phyloP scores from a whole-genome alignment of 2,329 filamentous ascomycete genomes.

The Fusarium sp. region DNA sequence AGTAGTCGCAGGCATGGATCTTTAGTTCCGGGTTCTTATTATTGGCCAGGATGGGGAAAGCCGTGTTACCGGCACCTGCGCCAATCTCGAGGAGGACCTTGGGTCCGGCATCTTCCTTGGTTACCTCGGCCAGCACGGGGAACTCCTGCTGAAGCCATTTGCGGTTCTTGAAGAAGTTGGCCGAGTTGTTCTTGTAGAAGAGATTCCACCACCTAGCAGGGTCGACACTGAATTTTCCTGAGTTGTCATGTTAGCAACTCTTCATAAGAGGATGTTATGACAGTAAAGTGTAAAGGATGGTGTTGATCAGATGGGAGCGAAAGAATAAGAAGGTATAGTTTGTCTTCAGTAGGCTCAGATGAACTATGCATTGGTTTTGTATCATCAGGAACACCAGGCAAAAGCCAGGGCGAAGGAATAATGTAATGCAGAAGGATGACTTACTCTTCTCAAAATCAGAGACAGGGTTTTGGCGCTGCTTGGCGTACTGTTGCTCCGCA shows the following conservation, averaged over 20 bases:
- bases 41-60: slow-evolving; percentile 87
- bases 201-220: slow-evolving; percentile 98
- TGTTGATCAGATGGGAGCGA: slow-evolving; percentile 77
- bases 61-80: slow-evolving; percentile 95
- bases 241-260: slow-evolving; percentile 54
- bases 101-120: slow-evolving; percentile 74
- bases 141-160: slow-evolving; percentile 99
- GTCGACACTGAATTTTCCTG: slow-evolving; percentile 85
- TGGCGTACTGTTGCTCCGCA: slow-evolving; percentile 83
- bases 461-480: slow-evolving; percentile 87
- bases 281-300: slow-evolving; percentile 31
- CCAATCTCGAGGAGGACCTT: slow-evolving; percentile 88
- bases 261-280: slow-evolving; percentile 18
- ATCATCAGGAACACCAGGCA: slow-evolving; percentile 65
- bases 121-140: slow-evolving; percentile 83
- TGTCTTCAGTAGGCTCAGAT: slow-evolving; percentile 77
- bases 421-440: slow-evolving; percentile 44
- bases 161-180: slow-evolving; percentile 98
- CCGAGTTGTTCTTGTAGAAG: slow-evolving; percentile 97
- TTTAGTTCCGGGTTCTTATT: slow-evolving; percentile 86
- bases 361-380: slow-evolving; percentile 74
- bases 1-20: slow-evolving; percentile 96
- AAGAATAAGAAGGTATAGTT: slow-evolving; percentile 69
- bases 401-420: slow-evolving; percentile 1
- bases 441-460: slow-evolving; percentile 91